phyloP scores from a whole-genome alignment of 192 early-diverging fungal genomes.

The Backusella sp. region DNA sequence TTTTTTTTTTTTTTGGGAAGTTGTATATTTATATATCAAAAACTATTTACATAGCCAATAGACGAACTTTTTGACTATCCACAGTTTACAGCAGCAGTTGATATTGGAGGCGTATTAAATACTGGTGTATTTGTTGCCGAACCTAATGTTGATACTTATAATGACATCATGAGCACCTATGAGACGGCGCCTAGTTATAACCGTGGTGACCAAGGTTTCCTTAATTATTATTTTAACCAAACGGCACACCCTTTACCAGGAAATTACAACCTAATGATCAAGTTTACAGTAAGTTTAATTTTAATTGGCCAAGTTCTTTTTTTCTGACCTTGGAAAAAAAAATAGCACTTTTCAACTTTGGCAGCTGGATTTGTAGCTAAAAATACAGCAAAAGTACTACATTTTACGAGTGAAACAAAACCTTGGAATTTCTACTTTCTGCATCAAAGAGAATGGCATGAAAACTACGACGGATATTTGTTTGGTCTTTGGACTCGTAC shows the following conservation, averaged over 20 bases:
- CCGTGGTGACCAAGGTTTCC: conserved; percentile 34
- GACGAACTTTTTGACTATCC: conserved; percentile 23
- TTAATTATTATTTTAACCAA: conserved; percentile 36
- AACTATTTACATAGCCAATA: conserved; percentile 5
- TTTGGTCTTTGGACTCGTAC: conserved; percentile 18
- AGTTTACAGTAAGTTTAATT: conserved; percentile 13
- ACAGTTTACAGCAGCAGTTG: conserved; percentile 16
- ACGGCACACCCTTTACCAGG: conserved; percentile 23
- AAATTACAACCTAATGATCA: conserved; percentile 34
- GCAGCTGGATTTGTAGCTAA: neutral
- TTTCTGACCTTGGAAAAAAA: conserved; percentile 2
- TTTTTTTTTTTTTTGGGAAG: conserved; percentile 2
- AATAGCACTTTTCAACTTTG: conserved; percentile 19
- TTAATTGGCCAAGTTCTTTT: neutral
- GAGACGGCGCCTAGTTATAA: conserved; percentile 28
- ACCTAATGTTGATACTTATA: conserved; percentile 15
- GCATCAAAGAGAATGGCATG: conserved; percentile 19
- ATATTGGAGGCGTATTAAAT: conserved; percentile 22
- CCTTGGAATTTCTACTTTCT: conserved; percentile 26
- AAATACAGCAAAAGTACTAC: conserved; percentile 27
- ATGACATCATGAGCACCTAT: conserved; percentile 15
- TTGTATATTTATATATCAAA: conserved; percentile 1
- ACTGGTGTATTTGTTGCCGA: conserved; percentile 21
- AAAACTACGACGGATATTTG: conserved; percentile 25
- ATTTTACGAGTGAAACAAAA: conserved; percentile 33